phyloP scores from a whole-genome alignment of 371 early-diverging fungal species.

The Dipsacomyces acuminosporus region DNA sequence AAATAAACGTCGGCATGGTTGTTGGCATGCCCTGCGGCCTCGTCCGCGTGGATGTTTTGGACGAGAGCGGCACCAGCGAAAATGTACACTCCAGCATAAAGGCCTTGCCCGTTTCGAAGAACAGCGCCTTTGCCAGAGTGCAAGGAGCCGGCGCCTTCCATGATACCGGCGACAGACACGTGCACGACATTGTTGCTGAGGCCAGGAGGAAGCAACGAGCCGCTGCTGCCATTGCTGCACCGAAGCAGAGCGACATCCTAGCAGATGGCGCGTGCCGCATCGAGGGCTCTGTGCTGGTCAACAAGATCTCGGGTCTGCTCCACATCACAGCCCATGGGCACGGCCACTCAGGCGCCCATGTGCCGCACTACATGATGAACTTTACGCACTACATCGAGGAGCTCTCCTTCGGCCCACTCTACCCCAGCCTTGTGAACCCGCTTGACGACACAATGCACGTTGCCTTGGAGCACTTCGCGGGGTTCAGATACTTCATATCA shows the following conservation, averaged over 20 bases:
- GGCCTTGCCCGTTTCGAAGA: constrained; percentile 5
- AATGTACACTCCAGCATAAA: constrained; percentile 10
- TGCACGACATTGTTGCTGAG: constrained; percentile 36
- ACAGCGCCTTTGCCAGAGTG: neutral
- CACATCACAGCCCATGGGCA: constrained; percentile 88
- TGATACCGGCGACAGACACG: constrained; percentile 15
- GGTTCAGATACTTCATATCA: constrained; percentile 78
- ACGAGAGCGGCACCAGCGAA: constrained; percentile 24
- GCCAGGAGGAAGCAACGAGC: constrained; percentile 6
- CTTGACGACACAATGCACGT: constrained; percentile 74
- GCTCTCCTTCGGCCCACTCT: constrained; percentile 81
- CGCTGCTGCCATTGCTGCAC: neutral
- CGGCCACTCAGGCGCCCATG: constrained; percentile 75
- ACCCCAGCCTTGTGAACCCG: constrained; percentile 82
- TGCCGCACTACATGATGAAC: constrained; percentile 76
- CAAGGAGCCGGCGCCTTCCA: constrained; percentile 1
- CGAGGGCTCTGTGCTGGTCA: constrained; percentile 65
- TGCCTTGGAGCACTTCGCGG: constrained; percentile 55
- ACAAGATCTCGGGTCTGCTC: constrained; percentile 81
- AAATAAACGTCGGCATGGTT: constrained; percentile 80
- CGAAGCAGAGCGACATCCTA: neutral
- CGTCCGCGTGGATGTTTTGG: constrained; percentile 33
- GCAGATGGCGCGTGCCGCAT: constrained; percentile 66
- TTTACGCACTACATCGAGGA: constrained; percentile 91
- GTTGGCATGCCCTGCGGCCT: constrained; percentile 82